phyloP scores from a whole-genome alignment of 345 rosid species.

The Tarenaya hassleriana region DNA sequence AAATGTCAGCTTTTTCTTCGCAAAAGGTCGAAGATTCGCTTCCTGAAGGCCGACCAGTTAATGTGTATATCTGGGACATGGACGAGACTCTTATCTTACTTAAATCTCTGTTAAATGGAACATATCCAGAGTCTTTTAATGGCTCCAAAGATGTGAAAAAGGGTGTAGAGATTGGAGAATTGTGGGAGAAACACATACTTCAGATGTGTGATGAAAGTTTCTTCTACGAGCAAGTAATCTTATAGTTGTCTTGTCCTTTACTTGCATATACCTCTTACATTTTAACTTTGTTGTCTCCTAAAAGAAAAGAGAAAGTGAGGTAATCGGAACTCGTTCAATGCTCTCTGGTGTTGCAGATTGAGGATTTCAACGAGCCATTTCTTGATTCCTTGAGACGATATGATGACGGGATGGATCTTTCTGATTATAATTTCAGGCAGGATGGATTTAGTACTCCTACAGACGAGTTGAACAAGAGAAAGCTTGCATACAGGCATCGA shows the following conservation, averaged over 20 bases:
- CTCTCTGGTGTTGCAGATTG: conserved; percentile 44
- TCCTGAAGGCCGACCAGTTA: conserved; percentile 28
- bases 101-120: conserved; percentile 68
- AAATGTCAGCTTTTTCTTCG: conserved; percentile 18
- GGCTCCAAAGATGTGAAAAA: conserved; percentile 47
- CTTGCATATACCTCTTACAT: neutral
- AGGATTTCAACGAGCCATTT: conserved; percentile 73
- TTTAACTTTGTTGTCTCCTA: too few species aligned
- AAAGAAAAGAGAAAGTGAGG: neutral
- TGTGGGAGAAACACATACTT: conserved; percentile 66
- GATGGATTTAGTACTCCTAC: conserved; percentile 52
- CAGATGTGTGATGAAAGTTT: conserved; percentile 47
- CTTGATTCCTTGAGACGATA: conserved; percentile 50
- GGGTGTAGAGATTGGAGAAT: conserved; percentile 47
- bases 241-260: neutral
- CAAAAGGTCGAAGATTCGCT: conserved; percentile 21
- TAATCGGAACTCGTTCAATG: conserved; percentile 1
- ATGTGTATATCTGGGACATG: conserved; percentile 89
- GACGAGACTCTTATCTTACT: conserved; percentile 90
- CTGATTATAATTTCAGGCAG: conserved; percentile 53
- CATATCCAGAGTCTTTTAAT: conserved; percentile 47
- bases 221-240: conserved; percentile 74
- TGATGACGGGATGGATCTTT: conserved; percentile 69
- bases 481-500: conserved; percentile 27
- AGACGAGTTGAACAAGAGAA: conserved; percentile 61